A percentile compares a stretch with the other conserved stretches of the same genome.
Evolutionary conservation across 2,329 filamentous ascomycete species (phyloP).

Genomic region (Alternaria sp.): DNA sequence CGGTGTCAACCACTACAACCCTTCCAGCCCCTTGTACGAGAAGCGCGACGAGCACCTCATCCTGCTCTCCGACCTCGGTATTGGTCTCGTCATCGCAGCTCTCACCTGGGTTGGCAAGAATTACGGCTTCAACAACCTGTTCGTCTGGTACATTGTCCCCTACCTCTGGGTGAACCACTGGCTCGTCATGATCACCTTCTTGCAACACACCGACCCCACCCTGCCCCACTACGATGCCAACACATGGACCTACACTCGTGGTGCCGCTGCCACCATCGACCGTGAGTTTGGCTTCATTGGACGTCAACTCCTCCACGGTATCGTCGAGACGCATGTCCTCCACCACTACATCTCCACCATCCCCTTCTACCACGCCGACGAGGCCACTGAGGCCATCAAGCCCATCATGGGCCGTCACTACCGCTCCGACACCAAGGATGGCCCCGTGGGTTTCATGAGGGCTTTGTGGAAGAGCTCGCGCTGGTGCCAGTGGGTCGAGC

Average conservation of each 20-base stretch:
- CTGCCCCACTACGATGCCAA: slow-evolving; percentile 90
- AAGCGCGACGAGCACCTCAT: slow-evolving; percentile 89
- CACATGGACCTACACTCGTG: slow-evolving; percentile 91
- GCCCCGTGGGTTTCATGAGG: slow-evolving; percentile 80
- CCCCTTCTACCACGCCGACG: slow-evolving; percentile 95
- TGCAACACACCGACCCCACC: slow-evolving; percentile 94
- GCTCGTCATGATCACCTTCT: slow-evolving; percentile 96
- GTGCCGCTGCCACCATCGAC: slow-evolving; percentile 94
- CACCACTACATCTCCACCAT: slow-evolving; percentile 98
- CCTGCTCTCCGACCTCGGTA: slow-evolving; percentile 82
- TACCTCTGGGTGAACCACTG: slow-evolving; percentile 99
- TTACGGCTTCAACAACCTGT: slow-evolving; percentile 85
- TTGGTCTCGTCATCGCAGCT: slow-evolving; percentile 65
- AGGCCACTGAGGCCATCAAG: slow-evolving; percentile 93
- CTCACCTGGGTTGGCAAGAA: slow-evolving; percentile 75
- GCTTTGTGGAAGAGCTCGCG: slow-evolving; percentile 82
- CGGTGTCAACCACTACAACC: slow-evolving; percentile 96
- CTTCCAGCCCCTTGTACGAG: slow-evolving; percentile 88
- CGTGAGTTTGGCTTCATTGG: slow-evolving; percentile 97
- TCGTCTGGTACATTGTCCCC: slow-evolving; percentile 93
- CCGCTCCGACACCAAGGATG: slow-evolving; percentile 79
- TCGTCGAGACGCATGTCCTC: slow-evolving; percentile 96
- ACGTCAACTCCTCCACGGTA: slow-evolving; percentile 88
- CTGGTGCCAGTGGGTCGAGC: slow-evolving; percentile 98
- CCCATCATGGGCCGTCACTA: slow-evolving; percentile 96